Base-by-base conservation (phyloP, 371 early-diverging fungal species). In the Amoeboaphelidium protococcarum region DNA sequence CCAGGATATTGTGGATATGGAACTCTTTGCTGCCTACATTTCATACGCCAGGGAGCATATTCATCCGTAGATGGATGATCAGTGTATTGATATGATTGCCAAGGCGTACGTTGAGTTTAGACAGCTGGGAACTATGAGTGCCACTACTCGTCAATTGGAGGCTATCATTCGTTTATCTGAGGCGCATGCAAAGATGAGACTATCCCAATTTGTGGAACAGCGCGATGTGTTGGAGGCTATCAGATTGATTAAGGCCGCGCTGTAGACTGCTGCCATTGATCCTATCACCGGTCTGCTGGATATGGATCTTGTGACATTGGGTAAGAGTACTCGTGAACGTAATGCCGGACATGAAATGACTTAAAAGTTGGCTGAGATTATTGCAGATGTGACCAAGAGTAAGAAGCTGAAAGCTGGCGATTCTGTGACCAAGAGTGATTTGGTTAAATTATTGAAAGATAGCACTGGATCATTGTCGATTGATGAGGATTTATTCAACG, bases 71-170 rank as follows among this genome's bases (percentile, higher is more conserved):
- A 67, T 98, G 26, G 69, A 78, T 2, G 54, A 52, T n/a, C 67
- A 66, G 43, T 65, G 55, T 40, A 75, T 75, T n/a, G 64, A 68
- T 2, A 64, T 64, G 20, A 65, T 99, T 41, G 75, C 78, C 0
- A 67, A 80, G 42, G 64, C 62, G 41, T 99, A 98, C 61, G 78
- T 90, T 10, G 77, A 82, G 25, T 66, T 98, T 53, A 73, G 99
- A 10, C 71, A 75, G 50, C 63, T 82, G 47, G 91, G 90, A 46
- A 78, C 81, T 23, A 74, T 97, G 25, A 83, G 90, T 16, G 95
- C 95, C 1, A 99, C 99, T 0, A 96, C 98, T 1, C 74, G 99
- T 48, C 99, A 99, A 64, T 69, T 99, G 26, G 99, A 99, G 69
- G 84, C 86, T 22, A 80, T 99, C 79, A 91, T 99, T 54, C 80